Conservation (phyloP, 352 stramenopile genomes). For the Globisporangium abappressorium region DNA sequence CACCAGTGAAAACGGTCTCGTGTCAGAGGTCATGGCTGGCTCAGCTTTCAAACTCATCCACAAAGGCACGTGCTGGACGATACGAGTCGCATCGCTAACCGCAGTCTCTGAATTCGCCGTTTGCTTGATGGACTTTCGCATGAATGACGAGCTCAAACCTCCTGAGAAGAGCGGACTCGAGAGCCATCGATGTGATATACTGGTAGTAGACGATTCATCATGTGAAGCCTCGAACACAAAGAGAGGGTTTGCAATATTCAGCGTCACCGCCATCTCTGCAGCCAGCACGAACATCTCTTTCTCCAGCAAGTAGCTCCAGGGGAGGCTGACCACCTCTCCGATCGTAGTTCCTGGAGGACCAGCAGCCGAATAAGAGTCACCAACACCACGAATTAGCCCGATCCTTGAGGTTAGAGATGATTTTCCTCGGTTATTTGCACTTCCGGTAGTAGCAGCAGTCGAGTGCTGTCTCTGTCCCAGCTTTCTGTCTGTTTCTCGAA, state of each 20-base stretch:
- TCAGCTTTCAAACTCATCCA: slow-evolving; percentile 1
- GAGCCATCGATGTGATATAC: slow-evolving; percentile 16
- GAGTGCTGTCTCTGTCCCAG: slow-evolving; percentile 24
- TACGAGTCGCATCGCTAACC: slow-evolving; percentile 7
- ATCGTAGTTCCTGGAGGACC: slow-evolving; percentile 8
- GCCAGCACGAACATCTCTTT: slow-evolving; percentile 58
- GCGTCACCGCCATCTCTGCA: slow-evolving; percentile 52
- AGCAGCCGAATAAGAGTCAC: background rate
- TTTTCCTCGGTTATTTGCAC: background rate
- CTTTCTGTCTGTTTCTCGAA: slow-evolving; percentile 21
- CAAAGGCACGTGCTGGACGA: slow-evolving; percentile 35
- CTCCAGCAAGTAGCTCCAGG: slow-evolving; percentile 58
- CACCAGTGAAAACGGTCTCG: slow-evolving; percentile 32
- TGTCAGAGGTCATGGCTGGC: slow-evolving; percentile 3
- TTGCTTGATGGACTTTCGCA: slow-evolving; percentile 13
- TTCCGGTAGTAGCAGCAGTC: background rate
- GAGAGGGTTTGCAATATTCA: slow-evolving; percentile 39
- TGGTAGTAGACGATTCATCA: background rate
- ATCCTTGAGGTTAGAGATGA: background rate
- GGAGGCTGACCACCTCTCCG: slow-evolving; percentile 32
- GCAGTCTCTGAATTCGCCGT: background rate
- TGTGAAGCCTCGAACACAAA: slow-evolving; percentile 15
- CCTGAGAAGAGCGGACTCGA: slow-evolving; percentile 30
- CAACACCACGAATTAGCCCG: background rate
- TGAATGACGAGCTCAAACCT: slow-evolving; percentile 21